phyloP scores from a whole-genome alignment of 2,329 filamentous ascomycete genomes.

The Fusarium coffeatum region DNA sequence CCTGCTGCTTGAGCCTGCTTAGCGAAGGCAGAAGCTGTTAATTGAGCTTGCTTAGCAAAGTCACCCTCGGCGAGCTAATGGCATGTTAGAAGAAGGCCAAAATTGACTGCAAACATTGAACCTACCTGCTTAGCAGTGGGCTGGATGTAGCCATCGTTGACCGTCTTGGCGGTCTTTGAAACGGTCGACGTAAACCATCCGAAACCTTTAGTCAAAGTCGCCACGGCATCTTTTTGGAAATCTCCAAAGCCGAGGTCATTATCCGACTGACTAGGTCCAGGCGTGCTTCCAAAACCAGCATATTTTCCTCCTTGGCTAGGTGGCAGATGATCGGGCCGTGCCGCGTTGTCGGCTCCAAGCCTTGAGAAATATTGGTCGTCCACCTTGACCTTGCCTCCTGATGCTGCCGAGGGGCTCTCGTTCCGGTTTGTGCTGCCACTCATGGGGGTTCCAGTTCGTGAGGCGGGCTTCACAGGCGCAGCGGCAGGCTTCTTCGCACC shows the following conservation, averaged over 20 bases:
- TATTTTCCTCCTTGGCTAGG: constrained; percentile 95
- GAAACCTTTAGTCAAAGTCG: constrained; percentile 88
- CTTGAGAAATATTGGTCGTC: constrained; percentile 92
- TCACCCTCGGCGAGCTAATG: constrained; percentile 81
- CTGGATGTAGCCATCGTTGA: constrained; percentile 92
- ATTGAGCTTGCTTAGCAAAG: constrained; percentile 74
- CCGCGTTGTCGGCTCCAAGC: constrained; percentile 85
- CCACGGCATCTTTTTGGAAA: constrained; percentile 90
- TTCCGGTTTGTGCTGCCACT: constrained; percentile 55
- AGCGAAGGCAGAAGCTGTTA: constrained; percentile 73
- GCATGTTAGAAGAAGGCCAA: constrained; percentile 41
- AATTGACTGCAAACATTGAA: not conserved
- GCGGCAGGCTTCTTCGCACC: constrained; percentile 67
- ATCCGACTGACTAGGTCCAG: constrained; percentile 62
- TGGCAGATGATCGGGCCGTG: constrained; percentile 76
- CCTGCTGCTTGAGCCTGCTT: constrained; percentile 76
- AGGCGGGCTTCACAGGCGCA: constrained; percentile 48
- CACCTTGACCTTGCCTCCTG: constrained; percentile 67
- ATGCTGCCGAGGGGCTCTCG: constrained; percentile 53
- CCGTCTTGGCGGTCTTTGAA: constrained; percentile 87
- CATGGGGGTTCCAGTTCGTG: constrained; percentile 57
- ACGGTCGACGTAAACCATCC: constrained; percentile 94
- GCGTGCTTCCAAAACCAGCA: constrained; percentile 85
- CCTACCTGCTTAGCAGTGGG: constrained; percentile 87
- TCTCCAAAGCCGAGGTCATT: constrained; percentile 77